Conservation (phyloP, 208 protist species). For the Trypanosomatidae sp. region DNA sequence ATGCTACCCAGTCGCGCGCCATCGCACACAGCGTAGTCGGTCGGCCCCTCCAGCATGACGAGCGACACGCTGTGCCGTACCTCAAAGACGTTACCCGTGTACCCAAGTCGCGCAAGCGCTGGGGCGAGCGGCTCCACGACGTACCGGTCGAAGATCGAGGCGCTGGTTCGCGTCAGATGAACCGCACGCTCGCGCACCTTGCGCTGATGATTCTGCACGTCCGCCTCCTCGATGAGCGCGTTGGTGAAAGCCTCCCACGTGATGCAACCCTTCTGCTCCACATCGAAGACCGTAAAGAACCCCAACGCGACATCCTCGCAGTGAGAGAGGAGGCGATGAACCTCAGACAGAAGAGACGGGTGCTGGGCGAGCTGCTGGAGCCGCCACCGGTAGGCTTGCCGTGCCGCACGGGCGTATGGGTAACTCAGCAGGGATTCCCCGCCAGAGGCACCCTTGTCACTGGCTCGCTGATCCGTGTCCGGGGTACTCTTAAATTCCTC, state of each 20-base stretch:
- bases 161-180: slow-evolving; percentile 39
- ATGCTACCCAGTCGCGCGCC: slow-evolving; percentile 54
- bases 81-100: slow-evolving; percentile 46
- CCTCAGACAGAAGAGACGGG: slow-evolving; percentile 19
- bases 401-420: slow-evolving; percentile 19
- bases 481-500: slow-evolving; percentile 8
- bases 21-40: slow-evolving; percentile 76
- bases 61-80: slow-evolving; percentile 57
- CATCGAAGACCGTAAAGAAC: slow-evolving; percentile 64
- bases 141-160: slow-evolving; percentile 74
- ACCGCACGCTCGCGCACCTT: slow-evolving; percentile 47
- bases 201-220: slow-evolving; percentile 56
- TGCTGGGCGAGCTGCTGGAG: slow-evolving; percentile 38
- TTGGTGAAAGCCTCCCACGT: slow-evolving; percentile 70
- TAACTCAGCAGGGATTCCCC: slow-evolving; percentile 16
- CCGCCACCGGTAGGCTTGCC: slow-evolving; percentile 27
- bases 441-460: not conserved
- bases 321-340: slow-evolving; percentile 26
- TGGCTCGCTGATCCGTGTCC: no score
- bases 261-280: slow-evolving; percentile 59
- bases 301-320: slow-evolving; percentile 51
- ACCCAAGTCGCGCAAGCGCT: slow-evolving; percentile 51
- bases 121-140: slow-evolving; percentile 61
- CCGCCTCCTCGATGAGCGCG: slow-evolving; percentile 70
- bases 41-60: slow-evolving; percentile 57